phyloP scores from a whole-genome alignment of 345 rosid species.

The Citrus maxima region DNA sequence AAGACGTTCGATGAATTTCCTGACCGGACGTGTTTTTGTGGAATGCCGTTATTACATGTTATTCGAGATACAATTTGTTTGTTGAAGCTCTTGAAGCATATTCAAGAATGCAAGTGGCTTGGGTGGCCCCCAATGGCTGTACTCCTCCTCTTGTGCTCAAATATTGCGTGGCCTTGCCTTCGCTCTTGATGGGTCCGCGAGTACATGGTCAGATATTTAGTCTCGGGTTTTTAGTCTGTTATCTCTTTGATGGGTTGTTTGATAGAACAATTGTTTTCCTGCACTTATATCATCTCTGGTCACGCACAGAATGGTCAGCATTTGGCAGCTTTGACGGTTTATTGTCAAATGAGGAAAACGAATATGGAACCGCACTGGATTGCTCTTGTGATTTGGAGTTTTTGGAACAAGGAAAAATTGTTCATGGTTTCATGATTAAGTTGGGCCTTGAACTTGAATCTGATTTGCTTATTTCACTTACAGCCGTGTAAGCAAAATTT shows the following conservation, averaged over 20 bases:
- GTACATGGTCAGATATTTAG: constrained; percentile 62
- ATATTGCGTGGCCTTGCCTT: constrained; percentile 47
- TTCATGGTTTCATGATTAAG: constrained; percentile 54
- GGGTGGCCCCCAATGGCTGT: constrained; percentile 54
- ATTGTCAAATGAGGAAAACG: constrained; percentile 46
- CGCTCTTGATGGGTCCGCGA: constrained; percentile 37
- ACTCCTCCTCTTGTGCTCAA: constrained; percentile 56
- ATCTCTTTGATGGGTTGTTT: constrained; percentile 34
- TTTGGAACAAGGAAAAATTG: constrained; percentile 48
- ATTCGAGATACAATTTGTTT: constrained; percentile 41
- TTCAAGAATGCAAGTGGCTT: constrained; percentile 41
- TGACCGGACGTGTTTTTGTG: constrained; percentile 51
- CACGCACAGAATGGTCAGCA: constrained; percentile 66
- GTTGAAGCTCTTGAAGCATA: constrained; percentile 44
- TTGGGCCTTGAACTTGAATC: constrained; percentile 63
- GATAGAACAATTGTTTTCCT: constrained; percentile 55
- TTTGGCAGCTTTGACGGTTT: constrained; percentile 51
- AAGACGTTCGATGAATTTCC: constrained; percentile 58
- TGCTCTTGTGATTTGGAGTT: constrained; percentile 54
- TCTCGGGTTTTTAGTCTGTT: constrained; percentile 29
- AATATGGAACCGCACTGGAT: constrained; percentile 59
- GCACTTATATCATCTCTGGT: constrained; percentile 71
- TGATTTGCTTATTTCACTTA: constrained; percentile 64
- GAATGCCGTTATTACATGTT: constrained; percentile 62
- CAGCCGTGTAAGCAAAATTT: constrained; percentile 68